Percentiles rank a stretch among this genome's conserved stretches.
Conservation (phyloP, 371 early-diverging fungal species). For the Mortierella sp. region DNA sequence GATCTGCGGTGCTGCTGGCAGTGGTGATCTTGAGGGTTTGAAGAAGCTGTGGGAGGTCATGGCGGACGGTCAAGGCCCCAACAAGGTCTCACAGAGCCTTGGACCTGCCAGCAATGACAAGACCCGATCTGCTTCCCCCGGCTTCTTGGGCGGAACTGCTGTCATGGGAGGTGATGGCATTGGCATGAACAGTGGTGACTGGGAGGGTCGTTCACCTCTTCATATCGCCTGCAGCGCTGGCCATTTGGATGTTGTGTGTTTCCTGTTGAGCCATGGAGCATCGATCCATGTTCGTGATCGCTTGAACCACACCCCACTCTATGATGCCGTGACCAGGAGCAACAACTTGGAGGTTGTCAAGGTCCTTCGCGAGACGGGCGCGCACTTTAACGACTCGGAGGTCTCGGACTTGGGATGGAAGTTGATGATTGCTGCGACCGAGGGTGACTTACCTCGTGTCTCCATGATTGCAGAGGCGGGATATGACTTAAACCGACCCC, state of each 20-base stretch:
- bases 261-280: constrained; percentile 88
- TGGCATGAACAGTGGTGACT: constrained; percentile 87
- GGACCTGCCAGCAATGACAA: constrained; percentile 19
- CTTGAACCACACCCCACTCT: constrained; percentile 91
- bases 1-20: constrained; percentile 90
- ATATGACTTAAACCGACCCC: constrained; percentile 47
- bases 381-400: constrained; percentile 90
- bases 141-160: constrained; percentile 61
- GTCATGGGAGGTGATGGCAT: constrained; percentile 55
- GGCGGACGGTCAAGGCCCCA: constrained; percentile 34
- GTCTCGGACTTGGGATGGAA: constrained; percentile 66
- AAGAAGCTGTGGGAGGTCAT: constrained; percentile 69
- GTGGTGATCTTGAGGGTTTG: constrained; percentile 88
- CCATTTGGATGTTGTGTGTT: constrained; percentile 78
- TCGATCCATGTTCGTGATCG: constrained; percentile 94
- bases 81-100: constrained; percentile 22
- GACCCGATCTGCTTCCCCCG: not conserved
- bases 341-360: constrained; percentile 72
- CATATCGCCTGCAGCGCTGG: constrained; percentile 92
- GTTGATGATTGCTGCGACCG: constrained; percentile 54
- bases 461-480: constrained; percentile 54
- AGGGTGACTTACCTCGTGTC: constrained; percentile 43
- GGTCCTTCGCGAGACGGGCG: constrained; percentile 87
- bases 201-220: constrained; percentile 88
- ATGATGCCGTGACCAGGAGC: constrained; percentile 79